Conservation (phyloP, 106 monocot genomes). For the Chionographis japonica region DNA sequence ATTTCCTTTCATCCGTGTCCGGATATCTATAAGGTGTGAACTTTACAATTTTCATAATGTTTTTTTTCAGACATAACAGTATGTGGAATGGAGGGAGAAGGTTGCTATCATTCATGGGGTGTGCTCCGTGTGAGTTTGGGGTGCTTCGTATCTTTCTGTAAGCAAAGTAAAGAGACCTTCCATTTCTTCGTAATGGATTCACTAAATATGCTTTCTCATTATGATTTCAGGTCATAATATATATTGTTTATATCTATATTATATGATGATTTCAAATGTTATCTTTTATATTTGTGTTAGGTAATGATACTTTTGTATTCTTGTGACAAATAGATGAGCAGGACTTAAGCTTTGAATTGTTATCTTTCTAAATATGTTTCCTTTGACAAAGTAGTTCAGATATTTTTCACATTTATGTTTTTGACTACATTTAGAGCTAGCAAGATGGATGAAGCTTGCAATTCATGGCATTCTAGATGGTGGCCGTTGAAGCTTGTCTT, state of each 20-base stretch:
- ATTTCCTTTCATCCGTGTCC: too few species aligned
- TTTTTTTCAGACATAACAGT: conserved; percentile 28
- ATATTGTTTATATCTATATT: too few species aligned
- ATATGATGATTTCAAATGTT: too few species aligned
- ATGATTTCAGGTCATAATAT: too few species aligned
- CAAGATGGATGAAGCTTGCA: conserved; percentile 46
- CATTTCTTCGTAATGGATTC: too few species aligned
- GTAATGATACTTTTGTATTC: too few species aligned
- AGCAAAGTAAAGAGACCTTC: background rate
- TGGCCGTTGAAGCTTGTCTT: conserved; percentile 50
- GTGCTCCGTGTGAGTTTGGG: conserved; percentile 78
- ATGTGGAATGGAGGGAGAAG: conserved; percentile 29
- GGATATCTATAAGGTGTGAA: too few species aligned
- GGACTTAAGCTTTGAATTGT: background rate
- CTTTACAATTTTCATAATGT: background rate
- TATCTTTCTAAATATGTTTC: background rate
- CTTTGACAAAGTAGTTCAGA: conserved; percentile 43
- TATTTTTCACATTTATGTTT: conserved; percentile 60
- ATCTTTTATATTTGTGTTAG: too few species aligned
- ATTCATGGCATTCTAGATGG: conserved; percentile 65
- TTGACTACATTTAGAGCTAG: conserved; percentile 42
- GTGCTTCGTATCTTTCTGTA: conserved; percentile 61
- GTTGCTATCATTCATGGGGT: conserved; percentile 51
- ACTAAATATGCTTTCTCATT: too few species aligned
- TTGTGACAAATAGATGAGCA: background rate